Base-by-base conservation (phyloP, 176 grass and related monocot genomes). In the Oryza punctata region DNA sequence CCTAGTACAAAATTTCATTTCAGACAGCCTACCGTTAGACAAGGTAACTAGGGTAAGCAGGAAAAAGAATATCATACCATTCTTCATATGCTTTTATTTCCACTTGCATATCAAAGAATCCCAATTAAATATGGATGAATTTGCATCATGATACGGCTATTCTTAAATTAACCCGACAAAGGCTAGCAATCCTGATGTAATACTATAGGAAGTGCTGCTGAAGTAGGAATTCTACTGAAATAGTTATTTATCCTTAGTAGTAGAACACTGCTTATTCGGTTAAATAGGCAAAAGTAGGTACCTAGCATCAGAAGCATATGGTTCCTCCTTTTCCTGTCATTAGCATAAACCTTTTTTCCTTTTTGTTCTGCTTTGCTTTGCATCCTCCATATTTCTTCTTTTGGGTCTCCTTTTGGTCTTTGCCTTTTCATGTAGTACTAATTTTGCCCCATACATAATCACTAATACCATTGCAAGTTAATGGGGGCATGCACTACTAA, bases 321-420 rank as follows among this genome's bases (percentile, higher is more conserved):
- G 90, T 91, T 91, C 85, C 82, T 77, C 59, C 86, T 91, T 88
- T 85, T 63, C 66, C 78, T 45, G 65, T 85, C 82, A 81, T 70
- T 91, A 82, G 40, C 81, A 77, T 60, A 67, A 85, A 54, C 65
- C 59, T 38, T 60, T 81, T 91, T 47, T 15, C 59, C 78, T 61
- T 85, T 57, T 84, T 77, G 79, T 81, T 78, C 61, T 61, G 38
- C 65, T 81, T 88, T 85, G 72, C 81, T 85, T 88, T 83, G 38
- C 69, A 74, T 71, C 45, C 79, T 86, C 67, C 82, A 82, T 67
- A 65, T n/a, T 83, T 10, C 70, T 76, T 78, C 63, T 79, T 87
- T 52, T 8, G 52, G 74, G 12, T 37, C 69, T 63, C 64, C 80
- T 87, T 88, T 81, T 29, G 38, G 44, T 73, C 16, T 60, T 30